A percentile compares a stretch with the other conserved stretches of the same genome.
phyloP scores from a whole-genome alignment of 2,329 filamentous ascomycete genomes.

The Chaetomiaceae sp. region DNA sequence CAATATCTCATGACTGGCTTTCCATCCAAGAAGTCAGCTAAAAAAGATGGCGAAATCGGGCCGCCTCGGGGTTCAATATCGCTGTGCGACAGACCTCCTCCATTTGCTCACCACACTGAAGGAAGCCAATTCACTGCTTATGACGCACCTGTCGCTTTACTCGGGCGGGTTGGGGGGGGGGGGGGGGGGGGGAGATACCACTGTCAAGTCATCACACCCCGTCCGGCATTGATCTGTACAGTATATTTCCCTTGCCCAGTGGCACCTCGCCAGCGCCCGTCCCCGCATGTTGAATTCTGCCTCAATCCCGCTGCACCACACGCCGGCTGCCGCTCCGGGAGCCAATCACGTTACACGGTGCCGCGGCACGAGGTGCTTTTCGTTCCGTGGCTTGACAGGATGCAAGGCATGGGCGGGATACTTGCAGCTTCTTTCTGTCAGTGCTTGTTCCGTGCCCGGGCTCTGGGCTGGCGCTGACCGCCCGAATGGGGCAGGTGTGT shows the following conservation, averaged over 20 bases:
- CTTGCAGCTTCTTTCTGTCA: background rate
- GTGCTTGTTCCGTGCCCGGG: background rate
- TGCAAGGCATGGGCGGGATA: background rate
- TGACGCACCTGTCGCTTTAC: too few relatives aligned
- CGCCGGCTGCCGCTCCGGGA: constrained; percentile 2
- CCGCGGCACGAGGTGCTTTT: background rate
- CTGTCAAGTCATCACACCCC: too few relatives aligned
- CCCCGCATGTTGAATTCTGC: constrained; percentile 12
- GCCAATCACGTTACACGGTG: constrained; percentile 3
- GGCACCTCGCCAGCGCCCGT: background rate
- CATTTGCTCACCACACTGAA: too few relatives aligned
- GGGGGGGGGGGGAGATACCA: too few relatives aligned
- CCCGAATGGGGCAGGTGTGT: background rate
- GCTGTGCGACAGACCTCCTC: background rate
- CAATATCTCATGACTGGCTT: too few relatives aligned
- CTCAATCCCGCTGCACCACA: background rate
- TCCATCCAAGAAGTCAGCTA: background rate
- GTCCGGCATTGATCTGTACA: constrained; percentile 14
- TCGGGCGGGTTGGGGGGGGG: too few relatives aligned
- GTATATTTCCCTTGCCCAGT: constrained; percentile 1
- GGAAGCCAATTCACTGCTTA: too few relatives aligned
- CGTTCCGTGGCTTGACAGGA: background rate
- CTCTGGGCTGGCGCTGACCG: background rate
- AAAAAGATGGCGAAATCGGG: background rate
- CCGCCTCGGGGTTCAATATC: background rate